A percentile compares a stretch with the other conserved stretches of the same genome.
Conservation (phyloP, 495 filamentous ascomycete species). For the Daldinia caldariorum region DNA sequence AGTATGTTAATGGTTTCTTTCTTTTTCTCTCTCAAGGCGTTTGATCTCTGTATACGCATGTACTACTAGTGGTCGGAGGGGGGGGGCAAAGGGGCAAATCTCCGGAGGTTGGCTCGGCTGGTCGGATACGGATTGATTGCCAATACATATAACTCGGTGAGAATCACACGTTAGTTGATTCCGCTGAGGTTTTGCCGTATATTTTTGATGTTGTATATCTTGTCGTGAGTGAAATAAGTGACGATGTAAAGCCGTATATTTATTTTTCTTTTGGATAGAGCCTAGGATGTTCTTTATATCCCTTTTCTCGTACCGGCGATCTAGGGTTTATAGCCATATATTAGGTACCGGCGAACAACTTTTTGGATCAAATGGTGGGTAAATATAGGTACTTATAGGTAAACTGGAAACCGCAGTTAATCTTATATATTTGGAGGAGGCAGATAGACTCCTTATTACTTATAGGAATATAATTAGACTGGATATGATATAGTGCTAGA, state of each 20-base stretch:
- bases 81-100: neutral
- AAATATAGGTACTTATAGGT: too few relatives aligned
- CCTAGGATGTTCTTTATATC: neutral
- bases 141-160: slow-evolving; percentile 29
- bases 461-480: too few relatives aligned
- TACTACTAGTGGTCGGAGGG: neutral
- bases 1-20: slow-evolving; percentile 7
- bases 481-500: too few relatives aligned
- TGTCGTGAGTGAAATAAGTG: neutral
- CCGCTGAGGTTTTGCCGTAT: slow-evolving; percentile 16
- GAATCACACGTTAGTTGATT: slow-evolving; percentile 36
- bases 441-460: too few relatives aligned
- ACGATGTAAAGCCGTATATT: neutral
- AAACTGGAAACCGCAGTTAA: too few relatives aligned
- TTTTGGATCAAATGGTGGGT: too few relatives aligned
- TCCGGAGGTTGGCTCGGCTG: neutral
- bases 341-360: too few relatives aligned
- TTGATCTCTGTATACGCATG: neutral
- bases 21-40: neutral
- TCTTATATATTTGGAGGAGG: too few relatives aligned
- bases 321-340: too few relatives aligned
- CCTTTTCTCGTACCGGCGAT: too few relatives aligned
- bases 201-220: neutral
- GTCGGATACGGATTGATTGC: slow-evolving; percentile 8
- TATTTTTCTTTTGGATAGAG: neutral